Evolutionary conservation across 129 eudicot species (phyloP), one percentile per base, ranked within the genome.

Genomic region (Sambucus nigra): DNA sequence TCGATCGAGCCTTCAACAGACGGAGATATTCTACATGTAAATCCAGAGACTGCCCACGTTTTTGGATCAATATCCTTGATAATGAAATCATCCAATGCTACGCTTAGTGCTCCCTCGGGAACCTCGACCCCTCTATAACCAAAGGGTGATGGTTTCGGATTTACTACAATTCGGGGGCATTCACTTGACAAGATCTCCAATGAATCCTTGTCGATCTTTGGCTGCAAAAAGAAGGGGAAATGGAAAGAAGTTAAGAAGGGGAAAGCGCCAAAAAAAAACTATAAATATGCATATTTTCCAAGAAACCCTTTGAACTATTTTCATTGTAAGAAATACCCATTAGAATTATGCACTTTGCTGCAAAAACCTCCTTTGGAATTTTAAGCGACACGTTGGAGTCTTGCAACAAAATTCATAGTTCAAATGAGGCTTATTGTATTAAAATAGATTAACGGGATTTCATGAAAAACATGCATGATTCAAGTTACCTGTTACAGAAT

Each of bases 81-180:
- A 21, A 82, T 6, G 25, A 57, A 69, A 22, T 79, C 89, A 61
- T 91, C 98, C 69, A 91, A 61, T 9, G 60, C 60, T 38, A 73
- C 54, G 33, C 65, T 39, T 44, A 79, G 64, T 24, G 98, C 98
- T 59, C 71, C 86, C 55, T 47, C 45, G 11, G 98, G 98, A 53
- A 86, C 70, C 32, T 66, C 71, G 13, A 66, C 46, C 40, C 95
- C 89, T 61, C 69, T 85, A 72, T 69, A 78, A 47, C 89, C 80
- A 55, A 81, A 76, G 25, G 70, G 89, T 14, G 94, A 82, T 47
- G 94, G 81, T 60, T 85, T 80, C 0, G 95, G 98, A 58, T 91
- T 91, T 31, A 85, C 74, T 58, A 66, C 73, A 16, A 91, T 71
- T 27, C 89, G 94, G 1, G 94, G 95, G 63, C 98, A 91, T 68